Evolutionary conservation across 176 grass and related monocot species (phyloP).

Genomic region (Zizania latifolia): DNA sequence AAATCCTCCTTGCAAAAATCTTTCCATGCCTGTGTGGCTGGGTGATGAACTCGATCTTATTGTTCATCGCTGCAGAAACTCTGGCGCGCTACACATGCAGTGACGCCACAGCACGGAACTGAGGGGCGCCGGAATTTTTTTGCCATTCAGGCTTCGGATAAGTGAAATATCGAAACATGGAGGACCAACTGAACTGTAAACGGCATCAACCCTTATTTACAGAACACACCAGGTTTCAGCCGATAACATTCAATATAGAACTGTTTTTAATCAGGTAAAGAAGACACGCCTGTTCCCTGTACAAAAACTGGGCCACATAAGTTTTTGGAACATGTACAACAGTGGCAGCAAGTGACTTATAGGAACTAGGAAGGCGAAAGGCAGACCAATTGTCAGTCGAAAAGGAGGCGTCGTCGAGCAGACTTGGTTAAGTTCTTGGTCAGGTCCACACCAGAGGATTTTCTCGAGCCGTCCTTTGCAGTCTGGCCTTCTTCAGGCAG

Average conservation of each 20-base stretch:
- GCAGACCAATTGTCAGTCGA: conserved; percentile 30
- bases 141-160: not conserved
- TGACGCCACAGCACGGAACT: not conserved
- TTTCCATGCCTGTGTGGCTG: not conserved
- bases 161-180: not conserved
- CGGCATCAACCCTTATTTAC: not conserved
- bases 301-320: conserved; percentile 21
- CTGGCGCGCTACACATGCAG: not conserved
- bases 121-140: too few species aligned
- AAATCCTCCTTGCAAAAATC: not conserved
- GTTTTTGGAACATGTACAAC: conserved; percentile 23
- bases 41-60: not conserved
- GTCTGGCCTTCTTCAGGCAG: conserved; percentile 3
- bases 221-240: not conserved
- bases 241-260: not conserved
- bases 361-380: not conserved
- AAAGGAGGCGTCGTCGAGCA: conserved; percentile 53
- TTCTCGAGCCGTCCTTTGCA: conserved; percentile 30
- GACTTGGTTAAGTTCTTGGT: conserved; percentile 46
- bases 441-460: conserved; percentile 36
- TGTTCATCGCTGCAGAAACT: not conserved
- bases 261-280: not conserved
- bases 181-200: not conserved
- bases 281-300: conserved; percentile 24
- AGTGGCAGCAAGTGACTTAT: not conserved